Evolutionary conservation across 345 rosid species (phyloP).

Genomic region (Heritiera fomes): DNA sequence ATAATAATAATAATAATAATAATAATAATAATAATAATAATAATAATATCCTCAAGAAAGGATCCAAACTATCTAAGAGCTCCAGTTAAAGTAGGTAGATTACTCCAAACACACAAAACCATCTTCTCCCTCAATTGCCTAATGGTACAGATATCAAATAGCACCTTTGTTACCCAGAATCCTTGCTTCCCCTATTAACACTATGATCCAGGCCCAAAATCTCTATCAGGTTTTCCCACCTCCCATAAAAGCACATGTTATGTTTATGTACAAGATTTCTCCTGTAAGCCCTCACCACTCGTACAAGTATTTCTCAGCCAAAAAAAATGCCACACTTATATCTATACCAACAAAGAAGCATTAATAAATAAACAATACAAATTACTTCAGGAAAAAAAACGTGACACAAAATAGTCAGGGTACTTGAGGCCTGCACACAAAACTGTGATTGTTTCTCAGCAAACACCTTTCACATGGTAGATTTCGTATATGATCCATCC

Average conservation of each 20-base stretch:
- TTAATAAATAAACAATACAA: not conserved
- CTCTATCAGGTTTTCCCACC: not conserved
- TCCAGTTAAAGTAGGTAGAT: too few species aligned
- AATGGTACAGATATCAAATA: not conserved
- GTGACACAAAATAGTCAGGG: not conserved
- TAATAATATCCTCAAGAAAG: not conserved
- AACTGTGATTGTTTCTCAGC: not conserved
- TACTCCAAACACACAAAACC: not conserved
- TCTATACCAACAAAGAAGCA: not conserved
- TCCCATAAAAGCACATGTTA: too few species aligned
- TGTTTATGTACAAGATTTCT: not conserved
- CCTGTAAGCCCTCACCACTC: not conserved
- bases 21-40: not conserved
- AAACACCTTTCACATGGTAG: slow-evolving; percentile 1
- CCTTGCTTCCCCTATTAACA: not conserved
- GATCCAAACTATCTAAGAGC: too few species aligned
- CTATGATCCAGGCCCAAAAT: not conserved
- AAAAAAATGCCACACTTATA: not conserved
- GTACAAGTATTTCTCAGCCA: not conserved
- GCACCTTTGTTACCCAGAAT: not conserved
- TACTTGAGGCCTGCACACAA: not conserved
- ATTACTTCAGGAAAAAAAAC: not conserved
- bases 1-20: not conserved
- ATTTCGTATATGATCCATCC: not conserved
- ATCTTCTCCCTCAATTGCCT: not conserved